A percentile compares a stretch with the other conserved stretches of the same genome.
These are phyloP conservation scores for Blastosporella zonata DNA, from an alignment of 1,284 basidiomycete species.

Conservation along the genomic window DNA sequence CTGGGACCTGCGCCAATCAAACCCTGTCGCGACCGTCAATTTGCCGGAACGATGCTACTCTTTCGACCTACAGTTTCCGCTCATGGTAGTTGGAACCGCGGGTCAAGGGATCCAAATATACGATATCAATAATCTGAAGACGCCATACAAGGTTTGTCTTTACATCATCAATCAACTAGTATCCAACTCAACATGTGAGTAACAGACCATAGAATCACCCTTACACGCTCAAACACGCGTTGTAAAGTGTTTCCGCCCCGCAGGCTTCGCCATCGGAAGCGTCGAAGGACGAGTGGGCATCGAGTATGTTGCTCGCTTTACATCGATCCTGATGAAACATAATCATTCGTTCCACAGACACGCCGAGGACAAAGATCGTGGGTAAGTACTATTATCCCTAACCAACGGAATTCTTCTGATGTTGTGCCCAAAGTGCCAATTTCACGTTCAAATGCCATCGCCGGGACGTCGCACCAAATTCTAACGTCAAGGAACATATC, in stretches of 20 bases:
- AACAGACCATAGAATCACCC: slow-evolving; percentile 75
- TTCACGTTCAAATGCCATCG: slow-evolving; percentile 98
- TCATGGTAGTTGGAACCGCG: slow-evolving; percentile 95
- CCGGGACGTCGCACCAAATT: slow-evolving; percentile 61
- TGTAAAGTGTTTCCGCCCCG: slow-evolving; percentile 83
- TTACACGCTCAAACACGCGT: slow-evolving; percentile 95
- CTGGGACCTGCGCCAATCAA: slow-evolving; percentile 82
- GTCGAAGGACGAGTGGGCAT: slow-evolving; percentile 96
- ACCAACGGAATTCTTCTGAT: not conserved
- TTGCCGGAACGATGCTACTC: slow-evolving; percentile 90
- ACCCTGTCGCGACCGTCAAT: slow-evolving; percentile 73
- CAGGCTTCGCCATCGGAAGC: slow-evolving; percentile 85
- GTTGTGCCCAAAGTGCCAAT: slow-evolving; percentile 56
- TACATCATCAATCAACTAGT: not conserved
- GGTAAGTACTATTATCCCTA: slow-evolving; percentile 37
- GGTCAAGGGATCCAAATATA: slow-evolving; percentile 88
- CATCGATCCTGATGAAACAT: not conserved
- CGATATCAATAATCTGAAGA: slow-evolving; percentile 80
- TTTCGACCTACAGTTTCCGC: slow-evolving; percentile 79
- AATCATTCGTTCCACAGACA: slow-evolving; percentile 46
- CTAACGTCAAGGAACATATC: slow-evolving; percentile 76
- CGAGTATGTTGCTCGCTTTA: slow-evolving; percentile 72
- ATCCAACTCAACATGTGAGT: slow-evolving; percentile 1
- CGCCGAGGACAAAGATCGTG: slow-evolving; percentile 74
- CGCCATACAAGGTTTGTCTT: slow-evolving; percentile 64